A percentile compares a stretch with the other conserved stretches of the same genome.
phyloP scores from a whole-genome alignment of 768 basidiomycete species.

The Russula lepida region DNA sequence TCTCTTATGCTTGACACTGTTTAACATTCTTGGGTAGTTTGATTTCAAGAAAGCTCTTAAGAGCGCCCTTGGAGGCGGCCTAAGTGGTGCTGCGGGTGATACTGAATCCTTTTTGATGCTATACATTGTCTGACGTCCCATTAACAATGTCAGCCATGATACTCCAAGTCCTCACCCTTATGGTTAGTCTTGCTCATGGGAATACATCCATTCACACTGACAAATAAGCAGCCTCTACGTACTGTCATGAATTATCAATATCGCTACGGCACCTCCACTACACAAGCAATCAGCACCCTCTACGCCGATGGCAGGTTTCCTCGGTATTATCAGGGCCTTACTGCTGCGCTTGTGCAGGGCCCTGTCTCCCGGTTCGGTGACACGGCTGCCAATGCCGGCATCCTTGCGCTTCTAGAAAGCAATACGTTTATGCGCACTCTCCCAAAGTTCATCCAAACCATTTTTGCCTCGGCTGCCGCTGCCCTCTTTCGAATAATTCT shows the following conservation, averaged over 20 bases:
- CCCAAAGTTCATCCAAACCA: constrained; percentile 61
- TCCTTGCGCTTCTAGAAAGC: constrained; percentile 74
- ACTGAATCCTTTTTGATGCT: background rate
- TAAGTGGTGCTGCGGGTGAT: constrained; percentile 79
- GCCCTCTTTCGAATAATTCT: constrained; percentile 86
- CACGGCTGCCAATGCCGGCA: constrained; percentile 90
- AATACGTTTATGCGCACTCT: constrained; percentile 62
- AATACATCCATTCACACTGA: constrained; percentile 11
- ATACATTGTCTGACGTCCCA: background rate
- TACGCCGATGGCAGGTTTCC: constrained; percentile 72
- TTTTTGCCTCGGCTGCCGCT: constrained; percentile 70
- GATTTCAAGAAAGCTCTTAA: constrained; percentile 70
- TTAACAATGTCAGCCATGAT: constrained; percentile 64
- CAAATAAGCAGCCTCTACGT: constrained; percentile 56
- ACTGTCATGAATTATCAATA: constrained; percentile 98
- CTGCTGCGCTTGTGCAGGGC: constrained; percentile 80
- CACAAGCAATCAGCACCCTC: constrained; percentile 54
- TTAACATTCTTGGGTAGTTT: constrained; percentile 44
- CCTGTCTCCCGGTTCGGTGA: constrained; percentile 85
- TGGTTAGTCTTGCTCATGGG: constrained; percentile 34
- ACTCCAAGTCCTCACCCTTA: constrained; percentile 82
- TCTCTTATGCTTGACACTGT: background rate
- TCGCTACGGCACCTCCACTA: constrained; percentile 73
- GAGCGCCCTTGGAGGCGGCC: constrained; percentile 80
- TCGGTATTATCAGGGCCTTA: constrained; percentile 83